A percentile compares a stretch with the other conserved stretches of the same genome.
Evolutionary conservation across 108 stramenopile genomes (phyloP).

Genomic region (Nitzschia sp.): DNA sequence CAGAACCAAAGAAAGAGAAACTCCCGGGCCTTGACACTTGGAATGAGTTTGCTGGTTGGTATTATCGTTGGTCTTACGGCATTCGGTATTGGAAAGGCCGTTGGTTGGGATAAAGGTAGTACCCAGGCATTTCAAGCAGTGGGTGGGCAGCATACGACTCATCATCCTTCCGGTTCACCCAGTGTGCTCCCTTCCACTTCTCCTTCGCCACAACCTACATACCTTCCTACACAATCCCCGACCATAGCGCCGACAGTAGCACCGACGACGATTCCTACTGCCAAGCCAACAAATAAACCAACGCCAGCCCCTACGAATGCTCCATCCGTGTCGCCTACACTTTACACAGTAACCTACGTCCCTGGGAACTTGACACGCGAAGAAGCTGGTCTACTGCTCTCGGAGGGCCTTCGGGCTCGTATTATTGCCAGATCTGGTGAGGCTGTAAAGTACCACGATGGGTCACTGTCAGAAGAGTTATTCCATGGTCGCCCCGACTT

Average conservation of each 20-base stretch:
- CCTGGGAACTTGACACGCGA: conserved; percentile 43
- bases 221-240: neutral
- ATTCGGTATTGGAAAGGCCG: neutral
- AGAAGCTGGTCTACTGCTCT: conserved; percentile 27
- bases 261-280: conserved; percentile 10
- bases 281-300: neutral
- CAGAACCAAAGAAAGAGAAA: too few species aligned
- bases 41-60: neutral
- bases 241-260: neutral
- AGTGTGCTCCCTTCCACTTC: neutral
- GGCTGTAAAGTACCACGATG: conserved; percentile 24
- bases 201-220: neutral
- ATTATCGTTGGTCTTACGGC: neutral
- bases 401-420: conserved; percentile 22
- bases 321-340: neutral
- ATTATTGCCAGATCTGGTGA: conserved; percentile 26
- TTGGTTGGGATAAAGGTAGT: neutral
- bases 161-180: neutral
- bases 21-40: too few species aligned
- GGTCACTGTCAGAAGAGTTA: conserved; percentile 3
- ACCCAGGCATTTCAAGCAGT: neutral
- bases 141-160: neutral
- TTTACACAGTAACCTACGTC: neutral
- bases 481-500: conserved; percentile 59
- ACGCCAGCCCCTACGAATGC: neutral